phyloP scores from a whole-genome alignment of 1,139 yeast genomes.

The Taphrina populina region DNA sequence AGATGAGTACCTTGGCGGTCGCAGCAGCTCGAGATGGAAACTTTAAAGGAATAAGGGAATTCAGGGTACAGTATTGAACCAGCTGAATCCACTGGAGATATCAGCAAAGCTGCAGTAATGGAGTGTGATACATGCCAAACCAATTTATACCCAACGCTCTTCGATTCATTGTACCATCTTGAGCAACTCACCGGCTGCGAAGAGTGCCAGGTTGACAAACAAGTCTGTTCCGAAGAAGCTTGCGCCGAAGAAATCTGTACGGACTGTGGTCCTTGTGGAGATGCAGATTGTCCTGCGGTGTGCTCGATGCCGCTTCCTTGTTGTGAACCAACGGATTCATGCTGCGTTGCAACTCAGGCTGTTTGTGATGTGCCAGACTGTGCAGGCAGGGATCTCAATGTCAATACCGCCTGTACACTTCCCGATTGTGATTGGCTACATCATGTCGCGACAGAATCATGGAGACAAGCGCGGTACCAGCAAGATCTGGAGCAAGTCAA shows the following conservation, averaged over 20 bases:
- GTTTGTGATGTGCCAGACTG: neutral
- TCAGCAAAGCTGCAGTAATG: no score
- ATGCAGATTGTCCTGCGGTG: constrained; percentile 1
- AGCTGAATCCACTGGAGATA: no score
- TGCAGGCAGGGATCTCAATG: neutral
- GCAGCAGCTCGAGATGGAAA: no score
- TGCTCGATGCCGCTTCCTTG: neutral
- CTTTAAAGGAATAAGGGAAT: no score
- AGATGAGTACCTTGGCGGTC: no score
- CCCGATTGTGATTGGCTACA: neutral
- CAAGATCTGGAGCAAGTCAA: no score
- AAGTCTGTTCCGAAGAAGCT: neutral
- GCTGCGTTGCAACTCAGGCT: neutral
- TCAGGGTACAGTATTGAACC: no score
- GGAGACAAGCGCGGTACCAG: no score
- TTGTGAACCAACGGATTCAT: neutral
- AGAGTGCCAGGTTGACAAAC: neutral
- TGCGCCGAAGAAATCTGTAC: neutral
- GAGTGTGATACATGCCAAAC: no score
- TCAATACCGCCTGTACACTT: neutral
- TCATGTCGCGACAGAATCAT: no score
- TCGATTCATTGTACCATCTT: no score
- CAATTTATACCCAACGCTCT: no score
- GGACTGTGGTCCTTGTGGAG: constrained; percentile 7
- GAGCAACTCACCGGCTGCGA: neutral